phyloP scores from a whole-genome alignment of 257 asterid species.

The Solanum commersonii region DNA sequence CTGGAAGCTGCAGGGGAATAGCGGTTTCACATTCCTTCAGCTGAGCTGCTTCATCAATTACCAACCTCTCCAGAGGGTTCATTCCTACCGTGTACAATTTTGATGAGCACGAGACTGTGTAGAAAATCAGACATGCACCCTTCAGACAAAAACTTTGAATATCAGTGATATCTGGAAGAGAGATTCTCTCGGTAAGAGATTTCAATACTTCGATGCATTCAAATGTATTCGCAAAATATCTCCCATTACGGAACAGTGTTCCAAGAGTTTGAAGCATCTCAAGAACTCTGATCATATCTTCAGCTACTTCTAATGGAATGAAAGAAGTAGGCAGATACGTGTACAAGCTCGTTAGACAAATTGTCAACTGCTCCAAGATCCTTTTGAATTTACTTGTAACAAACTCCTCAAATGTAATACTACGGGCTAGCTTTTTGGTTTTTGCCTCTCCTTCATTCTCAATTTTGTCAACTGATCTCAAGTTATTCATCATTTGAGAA shows the following conservation, averaged over 20 bases:
- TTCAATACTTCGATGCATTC: constrained; percentile 15
- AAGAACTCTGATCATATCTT: constrained; percentile 11
- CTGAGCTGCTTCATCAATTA: constrained; percentile 61
- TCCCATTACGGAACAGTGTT: neutral
- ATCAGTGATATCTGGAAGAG: constrained; percentile 12
- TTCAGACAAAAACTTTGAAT: constrained; percentile 19
- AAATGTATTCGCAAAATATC: neutral
- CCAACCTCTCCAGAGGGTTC: constrained; percentile 17
- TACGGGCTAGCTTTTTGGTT: neutral
- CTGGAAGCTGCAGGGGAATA: constrained; percentile 40
- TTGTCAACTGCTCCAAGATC: neutral
- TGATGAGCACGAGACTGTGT: constrained; percentile 35
- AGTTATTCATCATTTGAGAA: neutral
- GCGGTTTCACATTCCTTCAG: constrained; percentile 49
- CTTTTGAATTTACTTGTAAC: neutral
- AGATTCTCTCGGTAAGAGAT: neutral
- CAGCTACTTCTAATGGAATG: constrained; percentile 15
- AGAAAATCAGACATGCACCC: constrained; percentile 27
- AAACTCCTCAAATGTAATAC: constrained; percentile 33
- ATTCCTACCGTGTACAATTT: constrained; percentile 10
- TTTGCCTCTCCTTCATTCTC: neutral
- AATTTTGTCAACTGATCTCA: neutral
- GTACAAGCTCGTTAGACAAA: constrained; percentile 19
- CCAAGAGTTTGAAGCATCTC: constrained; percentile 9
- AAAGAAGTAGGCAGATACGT: constrained; percentile 30